Evolutionary conservation across 2,329 filamentous ascomycete species (phyloP).

Genomic region (Seiridium cupressi): DNA sequence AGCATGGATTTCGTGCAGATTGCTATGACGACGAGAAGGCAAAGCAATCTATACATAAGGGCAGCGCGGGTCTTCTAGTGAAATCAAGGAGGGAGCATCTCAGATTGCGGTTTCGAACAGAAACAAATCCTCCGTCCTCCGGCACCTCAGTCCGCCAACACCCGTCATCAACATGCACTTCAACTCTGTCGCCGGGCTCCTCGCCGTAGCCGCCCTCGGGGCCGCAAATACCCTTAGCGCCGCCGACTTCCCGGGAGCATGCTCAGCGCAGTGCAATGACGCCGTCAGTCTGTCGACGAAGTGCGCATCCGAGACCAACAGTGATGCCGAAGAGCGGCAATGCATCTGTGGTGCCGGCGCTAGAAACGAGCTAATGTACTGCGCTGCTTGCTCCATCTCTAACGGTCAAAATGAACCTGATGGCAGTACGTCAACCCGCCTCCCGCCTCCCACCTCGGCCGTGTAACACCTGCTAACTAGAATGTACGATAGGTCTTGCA

Average conservation of each 20-base stretch:
- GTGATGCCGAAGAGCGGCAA: slow-evolving; percentile 4
- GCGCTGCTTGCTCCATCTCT: slow-evolving; percentile 7
- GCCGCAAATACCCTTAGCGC: neutral
- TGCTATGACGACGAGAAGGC: neutral
- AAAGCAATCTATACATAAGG: neutral
- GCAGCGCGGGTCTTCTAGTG: too few relatives aligned
- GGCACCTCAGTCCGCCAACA: neutral
- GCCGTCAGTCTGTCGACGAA: slow-evolving; percentile 2
- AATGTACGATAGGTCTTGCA: neutral
- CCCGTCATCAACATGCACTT: slow-evolving; percentile 2
- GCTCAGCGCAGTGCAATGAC: slow-evolving; percentile 3
- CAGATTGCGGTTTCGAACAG: too few relatives aligned
- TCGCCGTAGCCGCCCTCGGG: slow-evolving; percentile 1
- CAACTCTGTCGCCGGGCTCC: slow-evolving; percentile 1
- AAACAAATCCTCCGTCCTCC: too few relatives aligned
- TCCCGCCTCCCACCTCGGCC: neutral
- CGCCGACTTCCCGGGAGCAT: slow-evolving; percentile 6
- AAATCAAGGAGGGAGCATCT: too few relatives aligned
- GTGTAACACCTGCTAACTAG: neutral
- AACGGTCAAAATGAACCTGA: slow-evolving; percentile 7
- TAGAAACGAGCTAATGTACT: slow-evolving; percentile 8
- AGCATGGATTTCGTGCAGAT: neutral
- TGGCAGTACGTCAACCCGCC: neutral
- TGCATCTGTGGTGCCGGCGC: slow-evolving; percentile 7
- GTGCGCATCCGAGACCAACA: neutral